Base-by-base conservation (phyloP, 345 rosid genomes). In the Leavenworthia alabamica region DNA sequence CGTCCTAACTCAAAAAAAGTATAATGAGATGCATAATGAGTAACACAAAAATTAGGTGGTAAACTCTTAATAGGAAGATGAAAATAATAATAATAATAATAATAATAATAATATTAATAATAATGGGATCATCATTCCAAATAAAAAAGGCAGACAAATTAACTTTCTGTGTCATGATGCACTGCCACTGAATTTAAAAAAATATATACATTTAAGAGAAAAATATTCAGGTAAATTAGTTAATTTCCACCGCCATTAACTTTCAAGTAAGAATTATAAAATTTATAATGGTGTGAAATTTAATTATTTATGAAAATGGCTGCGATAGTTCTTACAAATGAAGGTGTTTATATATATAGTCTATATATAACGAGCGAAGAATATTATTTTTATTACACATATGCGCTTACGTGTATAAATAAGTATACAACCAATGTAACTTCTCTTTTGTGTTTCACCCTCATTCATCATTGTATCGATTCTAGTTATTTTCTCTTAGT, bases 101-200 rank as follows among this genome's bases (percentile, higher is more conserved):
- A 16, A 31, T 24, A 58, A 81, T 53, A 68, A 74, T 69, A 78
- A 85, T 85, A 69, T 85, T 83, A 80, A 75, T 71, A 79, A 88
- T 85, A 69, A 88, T 85, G 80, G 74, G 86, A 79, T 79, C 80
- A 83, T 85, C 80, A 85, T 85, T 82, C 81, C 78, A 78, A 75
- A 76, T 77, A 62, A 70, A 73, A 85, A 85, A 72, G 63, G 81
- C 74, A 58, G 68, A 51, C 66, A 75, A 61, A 24, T 44, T 75
- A 68, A 66, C 86, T 81, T 85, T 83, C 77, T 83, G 83, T 83
- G 90, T 83, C 88, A 85, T 82, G 71, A 78, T 82, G 76, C 86
- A 78, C 66, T 42, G 43, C 68, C 68, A 54, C 43, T 22, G 4
- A 7, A 15, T 15, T 2, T 3, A 2, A 22, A 31, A 27, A 4